Conservation (phyloP, 768 basidiomycete species). For the Gloeophyllum trabeum region DNA sequence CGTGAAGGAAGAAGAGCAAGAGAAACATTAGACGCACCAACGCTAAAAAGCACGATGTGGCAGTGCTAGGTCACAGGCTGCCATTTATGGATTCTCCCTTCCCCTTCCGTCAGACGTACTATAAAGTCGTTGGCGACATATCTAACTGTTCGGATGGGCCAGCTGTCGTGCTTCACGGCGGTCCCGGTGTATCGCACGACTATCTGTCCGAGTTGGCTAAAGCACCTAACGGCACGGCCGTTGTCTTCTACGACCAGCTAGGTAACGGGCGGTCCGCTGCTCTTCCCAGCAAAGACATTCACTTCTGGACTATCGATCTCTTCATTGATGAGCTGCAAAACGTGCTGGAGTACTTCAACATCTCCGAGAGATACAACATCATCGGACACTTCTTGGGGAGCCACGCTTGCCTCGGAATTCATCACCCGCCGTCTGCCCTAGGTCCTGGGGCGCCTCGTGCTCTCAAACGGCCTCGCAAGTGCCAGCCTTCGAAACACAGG, state of each 20-base stretch:
- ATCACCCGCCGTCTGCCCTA: slow-evolving; percentile 28
- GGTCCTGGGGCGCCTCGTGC: slow-evolving; percentile 34
- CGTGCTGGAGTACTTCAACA: slow-evolving; percentile 28
- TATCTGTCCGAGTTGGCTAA: slow-evolving; percentile 20
- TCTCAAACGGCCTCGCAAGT: slow-evolving; percentile 36
- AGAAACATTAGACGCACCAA: too few species aligned
- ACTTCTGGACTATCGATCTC: slow-evolving; percentile 35
- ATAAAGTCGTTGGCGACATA: slow-evolving; percentile 36
- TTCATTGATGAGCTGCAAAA: slow-evolving; percentile 46
- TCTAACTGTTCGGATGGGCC: slow-evolving; percentile 17
- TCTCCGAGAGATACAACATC: slow-evolving; percentile 29
- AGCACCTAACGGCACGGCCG: slow-evolving; percentile 24
- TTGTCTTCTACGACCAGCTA: slow-evolving; percentile 42
- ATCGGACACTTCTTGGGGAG: slow-evolving; percentile 52
- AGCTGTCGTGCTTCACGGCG: slow-evolving; percentile 41
- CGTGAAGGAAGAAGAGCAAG: too few species aligned
- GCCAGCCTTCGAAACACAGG: slow-evolving; percentile 25
- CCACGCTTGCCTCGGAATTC: slow-evolving; percentile 34
- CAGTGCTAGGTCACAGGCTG: too few species aligned
- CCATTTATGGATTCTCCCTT: too few species aligned
- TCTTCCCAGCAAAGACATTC: slow-evolving; percentile 18
- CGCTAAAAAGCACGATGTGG: too few species aligned
- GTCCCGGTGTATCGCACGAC: slow-evolving; percentile 34
- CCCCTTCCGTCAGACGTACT: too few species aligned
- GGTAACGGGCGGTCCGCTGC: slow-evolving; percentile 35